phyloP scores from a whole-genome alignment of 176 grass and related monocot species.

The Aegilops tauschii region DNA sequence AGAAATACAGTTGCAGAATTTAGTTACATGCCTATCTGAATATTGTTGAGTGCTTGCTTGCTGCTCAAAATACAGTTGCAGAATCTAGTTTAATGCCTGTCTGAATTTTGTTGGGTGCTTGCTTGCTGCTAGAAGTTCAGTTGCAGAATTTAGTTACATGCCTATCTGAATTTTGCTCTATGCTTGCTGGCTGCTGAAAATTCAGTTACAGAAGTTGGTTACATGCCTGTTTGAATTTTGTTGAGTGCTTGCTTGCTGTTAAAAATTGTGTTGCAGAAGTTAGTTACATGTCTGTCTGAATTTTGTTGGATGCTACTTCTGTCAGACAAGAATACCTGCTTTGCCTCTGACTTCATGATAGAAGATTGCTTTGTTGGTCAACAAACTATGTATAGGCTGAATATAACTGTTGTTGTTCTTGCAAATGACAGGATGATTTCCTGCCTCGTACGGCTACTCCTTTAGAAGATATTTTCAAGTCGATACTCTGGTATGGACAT shows the following conservation, averaged over 20 bases:
- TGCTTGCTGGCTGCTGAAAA: no score
- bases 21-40: no score
- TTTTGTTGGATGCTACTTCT: background rate
- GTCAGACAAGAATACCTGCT: background rate
- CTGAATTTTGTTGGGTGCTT: background rate
- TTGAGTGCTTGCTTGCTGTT: no score
- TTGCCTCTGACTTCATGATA: background rate
- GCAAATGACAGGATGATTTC: constrained; percentile 77
- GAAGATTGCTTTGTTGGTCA: background rate
- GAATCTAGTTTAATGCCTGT: background rate
- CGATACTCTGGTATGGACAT: constrained; percentile 69
- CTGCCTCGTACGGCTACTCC: constrained; percentile 89
- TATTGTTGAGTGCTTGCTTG: background rate
- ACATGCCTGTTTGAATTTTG: background rate
- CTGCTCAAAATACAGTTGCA: background rate
- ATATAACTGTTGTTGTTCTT: background rate
- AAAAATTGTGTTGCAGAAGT: background rate
- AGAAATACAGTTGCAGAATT: no score
- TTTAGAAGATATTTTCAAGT: constrained; percentile 97
- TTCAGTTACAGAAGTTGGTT: background rate
- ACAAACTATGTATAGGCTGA: background rate
- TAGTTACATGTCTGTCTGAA: background rate
- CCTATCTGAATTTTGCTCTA: background rate
- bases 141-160: background rate
- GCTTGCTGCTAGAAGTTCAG: background rate